Evolutionary conservation across 2,329 filamentous ascomycete genomes (phyloP).

Genomic region (Leptodontidium sp.): DNA sequence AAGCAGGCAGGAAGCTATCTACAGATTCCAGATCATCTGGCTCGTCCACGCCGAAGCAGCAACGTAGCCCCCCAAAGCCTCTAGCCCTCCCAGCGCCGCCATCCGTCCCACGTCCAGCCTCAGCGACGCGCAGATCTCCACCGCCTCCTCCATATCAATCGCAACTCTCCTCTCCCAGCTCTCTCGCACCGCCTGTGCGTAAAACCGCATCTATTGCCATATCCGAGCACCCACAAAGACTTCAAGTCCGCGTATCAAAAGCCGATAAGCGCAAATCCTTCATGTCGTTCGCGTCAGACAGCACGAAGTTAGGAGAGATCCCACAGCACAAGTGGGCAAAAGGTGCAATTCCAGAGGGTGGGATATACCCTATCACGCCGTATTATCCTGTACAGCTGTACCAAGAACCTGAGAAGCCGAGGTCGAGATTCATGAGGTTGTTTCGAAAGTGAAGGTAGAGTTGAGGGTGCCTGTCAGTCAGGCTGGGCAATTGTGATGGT

Average conservation of each 20-base stretch:
- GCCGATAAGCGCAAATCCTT: constrained; percentile 41
- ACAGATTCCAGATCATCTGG: constrained; percentile 22
- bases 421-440: constrained; percentile 37
- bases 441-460: constrained; percentile 31
- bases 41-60: constrained; percentile 15
- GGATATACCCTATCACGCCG: constrained; percentile 34
- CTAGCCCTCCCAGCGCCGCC: constrained; percentile 14
- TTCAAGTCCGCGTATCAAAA: background rate
- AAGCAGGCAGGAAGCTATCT: constrained; percentile 33
- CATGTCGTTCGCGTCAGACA: constrained; percentile 53
- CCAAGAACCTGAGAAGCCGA: constrained; percentile 37
- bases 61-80: constrained; percentile 1
- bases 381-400: constrained; percentile 40
- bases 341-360: constrained; percentile 6
- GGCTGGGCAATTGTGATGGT: background rate
- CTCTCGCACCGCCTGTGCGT: background rate
- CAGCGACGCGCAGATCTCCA: background rate
- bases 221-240: background rate
- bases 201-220: background rate
- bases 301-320: constrained; percentile 57
- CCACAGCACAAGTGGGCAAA: constrained; percentile 41
- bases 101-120: background rate
- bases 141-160: constrained; percentile 17
- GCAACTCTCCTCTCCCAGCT: background rate
- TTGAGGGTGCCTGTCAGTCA: background rate